Evolutionary conservation across 768 basidiomycete species (phyloP).

Genomic region (Phylloporus scabripes): DNA sequence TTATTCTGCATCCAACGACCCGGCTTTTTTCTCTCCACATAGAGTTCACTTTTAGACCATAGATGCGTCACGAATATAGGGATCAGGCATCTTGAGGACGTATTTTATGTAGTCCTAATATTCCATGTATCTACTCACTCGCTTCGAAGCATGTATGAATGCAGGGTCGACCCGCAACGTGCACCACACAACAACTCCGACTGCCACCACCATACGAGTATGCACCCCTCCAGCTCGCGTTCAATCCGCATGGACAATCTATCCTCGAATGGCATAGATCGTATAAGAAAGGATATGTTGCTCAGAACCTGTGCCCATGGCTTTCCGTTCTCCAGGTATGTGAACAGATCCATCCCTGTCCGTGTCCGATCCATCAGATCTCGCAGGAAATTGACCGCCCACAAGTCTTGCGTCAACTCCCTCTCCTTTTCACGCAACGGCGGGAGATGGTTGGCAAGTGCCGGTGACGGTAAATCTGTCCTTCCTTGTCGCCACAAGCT

Average conservation of each 20-base stretch:
- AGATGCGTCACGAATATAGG: conserved; percentile 30
- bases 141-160: conserved; percentile 17
- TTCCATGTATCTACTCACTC: conserved; percentile 25
- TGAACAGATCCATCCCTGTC: not conserved
- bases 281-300: conserved; percentile 15
- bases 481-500: conserved; percentile 9
- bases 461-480: conserved; percentile 55
- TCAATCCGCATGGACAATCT: conserved; percentile 19
- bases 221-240: conserved; percentile 11
- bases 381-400: conserved; percentile 35
- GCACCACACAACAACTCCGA: conserved; percentile 8
- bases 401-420: conserved; percentile 61
- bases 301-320: conserved; percentile 20
- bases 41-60: conserved; percentile 24
- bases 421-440: conserved; percentile 56
- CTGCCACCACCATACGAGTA: conserved; percentile 2
- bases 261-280: conserved; percentile 22
- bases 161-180: conserved; percentile 1
- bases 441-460: conserved; percentile 61
- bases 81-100: conserved; percentile 33
- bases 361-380: conserved; percentile 2
- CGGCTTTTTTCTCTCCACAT: conserved; percentile 10
- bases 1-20: conserved; percentile 8
- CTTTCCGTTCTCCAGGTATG: conserved; percentile 34
- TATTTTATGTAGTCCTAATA: conserved; percentile 33